A percentile compares a stretch with the other conserved stretches of the same genome.
Evolutionary conservation across 257 asterid genomes (phyloP).

Genomic region (Ballota nigra): DNA sequence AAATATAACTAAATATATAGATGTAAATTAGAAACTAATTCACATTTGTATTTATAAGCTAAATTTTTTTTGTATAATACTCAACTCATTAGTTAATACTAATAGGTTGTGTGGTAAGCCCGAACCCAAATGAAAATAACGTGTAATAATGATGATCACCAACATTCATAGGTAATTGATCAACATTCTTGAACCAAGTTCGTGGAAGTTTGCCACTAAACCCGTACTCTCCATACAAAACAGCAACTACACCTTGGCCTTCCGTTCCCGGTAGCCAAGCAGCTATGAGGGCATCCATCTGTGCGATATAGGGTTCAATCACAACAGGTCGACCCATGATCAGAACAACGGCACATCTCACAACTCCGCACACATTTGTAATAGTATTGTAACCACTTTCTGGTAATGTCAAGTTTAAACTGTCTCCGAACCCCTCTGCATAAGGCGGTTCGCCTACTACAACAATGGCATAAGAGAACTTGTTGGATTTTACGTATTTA

Average conservation of each 20-base stretch:
- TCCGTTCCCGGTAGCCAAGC: constrained; percentile 47
- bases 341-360: constrained; percentile 37
- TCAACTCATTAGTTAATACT: background rate
- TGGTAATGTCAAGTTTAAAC: constrained; percentile 34
- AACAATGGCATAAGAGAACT: constrained; percentile 34
- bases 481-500: constrained; percentile 18
- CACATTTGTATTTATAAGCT: no score
- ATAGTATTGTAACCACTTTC: constrained; percentile 12
- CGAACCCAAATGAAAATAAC: constrained; percentile 37
- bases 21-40: no score
- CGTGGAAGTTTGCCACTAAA: constrained; percentile 34
- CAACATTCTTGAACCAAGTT: constrained; percentile 43
- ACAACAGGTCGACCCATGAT: constrained; percentile 40
- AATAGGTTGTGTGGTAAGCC: constrained; percentile 23
- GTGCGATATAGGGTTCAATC: constrained; percentile 27
- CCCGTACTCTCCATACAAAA: constrained; percentile 32
- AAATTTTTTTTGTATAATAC: no score
- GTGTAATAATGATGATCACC: constrained; percentile 36
- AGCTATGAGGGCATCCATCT: constrained; percentile 33
- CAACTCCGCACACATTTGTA: constrained; percentile 23
- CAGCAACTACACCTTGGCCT: constrained; percentile 45
- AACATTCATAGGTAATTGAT: constrained; percentile 40
- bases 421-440: constrained; percentile 41
- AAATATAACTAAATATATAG: no score
- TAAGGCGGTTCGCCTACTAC: constrained; percentile 44